Conservation (phyloP, 768 basidiomycete genomes). For the Hebeloma cylindrosporum region DNA sequence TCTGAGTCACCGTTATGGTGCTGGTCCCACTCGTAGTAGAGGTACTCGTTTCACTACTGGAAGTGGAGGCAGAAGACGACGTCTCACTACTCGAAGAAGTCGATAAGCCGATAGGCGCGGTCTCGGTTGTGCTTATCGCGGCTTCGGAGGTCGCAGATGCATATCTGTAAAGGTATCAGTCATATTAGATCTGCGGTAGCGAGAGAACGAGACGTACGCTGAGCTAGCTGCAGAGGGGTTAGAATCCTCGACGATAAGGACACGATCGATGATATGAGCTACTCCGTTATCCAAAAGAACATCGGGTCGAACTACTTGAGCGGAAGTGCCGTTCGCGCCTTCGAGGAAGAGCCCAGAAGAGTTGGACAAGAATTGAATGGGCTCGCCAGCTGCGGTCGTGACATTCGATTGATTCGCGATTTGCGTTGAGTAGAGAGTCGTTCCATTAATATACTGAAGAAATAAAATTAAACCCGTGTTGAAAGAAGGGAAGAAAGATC, state of each 20-base stretch:
- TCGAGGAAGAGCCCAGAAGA: conserved; percentile 57
- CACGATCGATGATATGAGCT: conserved; percentile 57
- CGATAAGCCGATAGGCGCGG: conserved; percentile 11
- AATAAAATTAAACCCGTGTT: background rate
- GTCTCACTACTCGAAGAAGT: conserved; percentile 7
- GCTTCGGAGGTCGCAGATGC: conserved; percentile 41
- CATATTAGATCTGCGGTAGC: background rate
- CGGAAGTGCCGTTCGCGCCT: conserved; percentile 28
- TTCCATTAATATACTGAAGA: conserved; percentile 62
- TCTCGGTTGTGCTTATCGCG: conserved; percentile 15
- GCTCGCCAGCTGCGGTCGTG: conserved; percentile 59
- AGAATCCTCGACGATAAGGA: conserved; percentile 45
- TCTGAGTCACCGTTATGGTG: conserved; percentile 6
- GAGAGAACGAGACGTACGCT: conserved; percentile 43
- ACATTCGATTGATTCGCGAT: conserved; percentile 37
- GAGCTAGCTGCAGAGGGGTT: conserved; percentile 47
- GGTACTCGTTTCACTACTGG: conserved; percentile 2
- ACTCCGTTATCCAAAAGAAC: conserved; percentile 68
- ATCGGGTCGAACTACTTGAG: conserved; percentile 55
- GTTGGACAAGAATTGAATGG: conserved; percentile 52
- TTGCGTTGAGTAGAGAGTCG: conserved; percentile 59
- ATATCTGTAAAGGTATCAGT: conserved; percentile 33
- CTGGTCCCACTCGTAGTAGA: background rate
- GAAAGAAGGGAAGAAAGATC: background rate
- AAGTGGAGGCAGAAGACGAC: conserved; percentile 12